Conservation (phyloP, 139 green algal species). For the Deuterostichococcus epilithicus region DNA sequence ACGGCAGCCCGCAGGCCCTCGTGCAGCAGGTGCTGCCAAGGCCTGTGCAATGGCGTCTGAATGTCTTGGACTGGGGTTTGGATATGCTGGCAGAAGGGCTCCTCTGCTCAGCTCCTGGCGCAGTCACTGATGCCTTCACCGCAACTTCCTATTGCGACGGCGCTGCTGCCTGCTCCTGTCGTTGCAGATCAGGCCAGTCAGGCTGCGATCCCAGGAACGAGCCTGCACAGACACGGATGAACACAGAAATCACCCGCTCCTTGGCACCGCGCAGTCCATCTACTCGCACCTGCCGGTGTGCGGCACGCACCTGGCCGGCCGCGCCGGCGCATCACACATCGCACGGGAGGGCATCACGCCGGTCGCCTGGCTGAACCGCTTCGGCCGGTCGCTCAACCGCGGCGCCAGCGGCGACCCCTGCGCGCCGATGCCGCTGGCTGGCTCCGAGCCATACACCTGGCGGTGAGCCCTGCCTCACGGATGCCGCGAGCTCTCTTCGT, state of each 20-base stretch:
- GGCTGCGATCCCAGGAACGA: too few relatives aligned
- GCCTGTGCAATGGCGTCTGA: constrained; percentile 16
- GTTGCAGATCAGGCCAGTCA: too few relatives aligned
- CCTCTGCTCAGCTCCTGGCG: too few relatives aligned
- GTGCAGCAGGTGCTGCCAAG: constrained; percentile 47
- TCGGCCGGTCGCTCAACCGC: constrained; percentile 37
- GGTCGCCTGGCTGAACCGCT: constrained; percentile 33
- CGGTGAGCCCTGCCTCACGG: neutral
- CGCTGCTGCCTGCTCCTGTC: too few relatives aligned
- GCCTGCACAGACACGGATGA: too few relatives aligned
- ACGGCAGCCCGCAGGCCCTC: constrained; percentile 35
- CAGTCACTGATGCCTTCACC: too few relatives aligned
- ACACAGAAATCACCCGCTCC: neutral
- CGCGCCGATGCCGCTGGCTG: constrained; percentile 24
- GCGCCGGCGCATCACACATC: constrained; percentile 33
- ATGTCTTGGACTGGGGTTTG: neutral
- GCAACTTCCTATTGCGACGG: too few relatives aligned
- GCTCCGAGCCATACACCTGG: constrained; percentile 3
- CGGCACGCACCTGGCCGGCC: neutral
- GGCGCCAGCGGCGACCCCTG: constrained; percentile 11
- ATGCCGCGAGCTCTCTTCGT: too few relatives aligned
- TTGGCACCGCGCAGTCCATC: constrained; percentile 6
- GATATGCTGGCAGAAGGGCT: too few relatives aligned
- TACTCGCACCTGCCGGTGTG: neutral
- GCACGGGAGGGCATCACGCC: constrained; percentile 23